Conservation (phyloP, 208 protist genomes). For the Strigomonas culicis region DNA sequence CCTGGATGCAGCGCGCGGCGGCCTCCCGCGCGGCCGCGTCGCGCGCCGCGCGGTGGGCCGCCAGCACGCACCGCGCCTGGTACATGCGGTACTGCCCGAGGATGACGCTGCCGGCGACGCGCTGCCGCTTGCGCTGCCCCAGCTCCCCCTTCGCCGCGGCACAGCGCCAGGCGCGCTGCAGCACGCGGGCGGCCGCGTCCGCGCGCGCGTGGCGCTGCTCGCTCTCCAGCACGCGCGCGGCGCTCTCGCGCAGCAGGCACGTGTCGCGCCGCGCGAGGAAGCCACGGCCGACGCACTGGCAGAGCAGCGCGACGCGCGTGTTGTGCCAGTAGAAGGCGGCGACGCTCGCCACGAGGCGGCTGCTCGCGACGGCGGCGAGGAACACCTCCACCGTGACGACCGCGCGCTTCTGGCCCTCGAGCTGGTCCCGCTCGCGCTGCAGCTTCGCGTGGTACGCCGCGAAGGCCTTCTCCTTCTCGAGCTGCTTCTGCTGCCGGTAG, state of each 20-base stretch:
- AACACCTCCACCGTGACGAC: constrained; percentile 51
- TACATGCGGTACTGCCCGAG: constrained; percentile 49
- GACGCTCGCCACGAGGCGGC: constrained; percentile 45
- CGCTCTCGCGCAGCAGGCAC: constrained; percentile 28
- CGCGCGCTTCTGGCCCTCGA: constrained; percentile 34
- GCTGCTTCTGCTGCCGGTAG: constrained; percentile 38
- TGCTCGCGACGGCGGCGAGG: constrained; percentile 31
- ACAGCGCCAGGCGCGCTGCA: constrained; percentile 81
- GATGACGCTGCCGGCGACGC: constrained; percentile 42
- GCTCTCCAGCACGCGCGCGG: constrained; percentile 18
- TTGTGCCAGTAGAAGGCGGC: constrained; percentile 33
- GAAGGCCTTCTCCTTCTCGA: constrained; percentile 53
- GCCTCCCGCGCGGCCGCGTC: constrained; percentile 20
- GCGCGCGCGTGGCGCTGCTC: constrained; percentile 26
- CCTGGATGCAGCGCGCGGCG: constrained; percentile 60
- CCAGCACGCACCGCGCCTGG: constrained; percentile 41
- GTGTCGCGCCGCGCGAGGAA: constrained; percentile 37
- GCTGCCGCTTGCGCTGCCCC: constrained; percentile 45
- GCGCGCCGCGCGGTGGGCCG: constrained; percentile 34
- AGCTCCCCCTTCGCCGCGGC: constrained; percentile 58
- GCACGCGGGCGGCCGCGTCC: constrained; percentile 42
- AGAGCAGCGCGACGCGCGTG: constrained; percentile 31
- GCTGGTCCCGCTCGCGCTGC: constrained; percentile 40
- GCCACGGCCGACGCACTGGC: constrained; percentile 62
- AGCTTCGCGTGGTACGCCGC: constrained; percentile 59